Conservation (phyloP, 75 land plant genomes). For the Pinus taeda region DNA sequence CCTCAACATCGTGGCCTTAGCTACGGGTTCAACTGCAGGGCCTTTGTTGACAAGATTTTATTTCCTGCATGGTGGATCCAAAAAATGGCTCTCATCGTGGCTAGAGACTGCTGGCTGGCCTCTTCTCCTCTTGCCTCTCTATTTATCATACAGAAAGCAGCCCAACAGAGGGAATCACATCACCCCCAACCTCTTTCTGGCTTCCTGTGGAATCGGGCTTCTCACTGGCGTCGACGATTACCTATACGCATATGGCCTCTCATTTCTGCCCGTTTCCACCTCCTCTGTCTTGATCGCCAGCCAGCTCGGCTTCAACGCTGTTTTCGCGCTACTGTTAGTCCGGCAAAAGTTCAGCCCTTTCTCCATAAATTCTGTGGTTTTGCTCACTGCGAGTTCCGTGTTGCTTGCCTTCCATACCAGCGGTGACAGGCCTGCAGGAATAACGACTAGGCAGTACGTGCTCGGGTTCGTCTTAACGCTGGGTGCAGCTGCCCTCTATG, state of each 20-base stretch:
- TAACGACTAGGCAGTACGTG: conserved; percentile 7
- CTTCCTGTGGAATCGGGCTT: conserved; percentile 27
- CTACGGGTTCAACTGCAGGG: conserved; percentile 31
- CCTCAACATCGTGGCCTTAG: conserved; percentile 15
- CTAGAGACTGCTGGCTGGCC: conserved; percentile 52
- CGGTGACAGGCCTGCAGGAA: conserved; percentile 21
- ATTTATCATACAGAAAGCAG: conserved; percentile 12
- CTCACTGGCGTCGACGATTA: conserved; percentile 47
- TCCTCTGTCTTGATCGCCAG: conserved; percentile 17
- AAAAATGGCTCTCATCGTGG: conserved; percentile 42
- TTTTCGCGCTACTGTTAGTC: conserved; percentile 11
- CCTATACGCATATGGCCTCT: conserved; percentile 52
- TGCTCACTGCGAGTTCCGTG: conserved; percentile 14
- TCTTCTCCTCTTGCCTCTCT: conserved; percentile 36
- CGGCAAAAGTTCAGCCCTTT: conserved; percentile 7
- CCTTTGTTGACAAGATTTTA: conserved; percentile 37
- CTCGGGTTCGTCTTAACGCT: conserved; percentile 21
- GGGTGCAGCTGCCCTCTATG: conserved; percentile 23
- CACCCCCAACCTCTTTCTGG: conserved; percentile 15
- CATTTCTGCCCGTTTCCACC: conserved; percentile 15
- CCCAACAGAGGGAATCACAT: conserved; percentile 16
- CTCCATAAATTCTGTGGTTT: conserved; percentile 12
- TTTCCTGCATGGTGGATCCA: conserved; percentile 46
- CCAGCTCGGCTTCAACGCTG: conserved; percentile 23
- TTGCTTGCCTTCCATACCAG: conserved; percentile 14